Base-by-base conservation (phyloP, 2,329 filamentous ascomycete species). In the Claviceps monticola region DNA sequence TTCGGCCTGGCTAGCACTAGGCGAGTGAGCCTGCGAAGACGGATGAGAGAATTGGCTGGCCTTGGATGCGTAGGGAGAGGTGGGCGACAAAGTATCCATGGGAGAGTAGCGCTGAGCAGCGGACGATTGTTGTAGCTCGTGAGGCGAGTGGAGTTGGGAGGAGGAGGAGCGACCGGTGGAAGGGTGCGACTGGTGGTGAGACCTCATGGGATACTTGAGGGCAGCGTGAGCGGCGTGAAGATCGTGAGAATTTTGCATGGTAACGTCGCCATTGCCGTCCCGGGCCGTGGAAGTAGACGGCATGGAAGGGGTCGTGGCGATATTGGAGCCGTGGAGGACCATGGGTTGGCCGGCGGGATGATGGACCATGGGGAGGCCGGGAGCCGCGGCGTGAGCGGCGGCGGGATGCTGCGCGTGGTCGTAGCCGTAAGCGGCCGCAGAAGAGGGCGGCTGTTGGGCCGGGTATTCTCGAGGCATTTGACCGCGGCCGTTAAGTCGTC, bases 91-190 rank as follows among this genome's bases (percentile, higher is more conserved):
- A 16, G 82, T 79, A 66, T 95, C 91, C 90, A 96, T 96, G 57
- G 91, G 93, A 46, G 91, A 97, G 70, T 97, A 97, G 64, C 90
- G 82, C 66, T 94, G 87, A 54, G 89, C 87, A 53, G 88, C 88
- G 49, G 87, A 77, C 44, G 88, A 93, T 62, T 56, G 58, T 38
- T 83, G 82, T 63, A 58, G 58, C 48, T 83, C 67, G 52, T 66
- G 82, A 49, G 83, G 73, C 46, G 84, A 86, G 66, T 91, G 84
- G 60, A 88, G 80, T 56, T 79, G 88, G 54, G 81, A 60, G 54
- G 81, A 60, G 54, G 81, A 60, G 43, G 71, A 58, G 58, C 69
- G 69, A 57, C 71, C 65, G 51, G 68, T 68, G 29, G 78, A 80
- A 54, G 79, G 74, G 59, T 91, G 82, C 62, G 88, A 81, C 64